Base-by-base conservation (phyloP, 805 yeast species). In the Jamesozyma spencerorum region DNA sequence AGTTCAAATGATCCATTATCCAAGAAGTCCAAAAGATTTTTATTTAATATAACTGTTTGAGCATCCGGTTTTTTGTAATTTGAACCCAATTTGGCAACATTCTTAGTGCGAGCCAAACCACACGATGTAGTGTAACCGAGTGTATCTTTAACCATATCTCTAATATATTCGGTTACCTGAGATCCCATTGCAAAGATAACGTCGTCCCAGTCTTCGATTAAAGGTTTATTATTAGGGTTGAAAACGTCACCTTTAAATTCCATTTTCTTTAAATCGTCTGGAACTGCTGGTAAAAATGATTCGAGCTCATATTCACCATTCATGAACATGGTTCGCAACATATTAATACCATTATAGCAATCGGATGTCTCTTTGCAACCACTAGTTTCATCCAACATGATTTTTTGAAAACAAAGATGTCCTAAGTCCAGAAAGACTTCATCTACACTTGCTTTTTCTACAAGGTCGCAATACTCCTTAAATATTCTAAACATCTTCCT, bases 361-460 rank as follows among this genome's bases (percentile, higher is more conserved):
- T 5, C 14, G 11, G 18, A 13, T n/a, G 20, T 30, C 15, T 28
- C 18, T 20, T 11, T 18, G n/a, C n/a, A 11, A 2, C 3, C 14
- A 17, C 14, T 18, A 31, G 17, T 18, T 11, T 51, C 53, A 36
- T 52, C 51, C 34, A 46, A 43, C 31, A 56, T 36, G 2, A 69
- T 35, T 10, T 78, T 58, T 38, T 56, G 63, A 49, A 74, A 70
- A 0, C 85, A 74, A 18, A 74, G 49, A 30, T 82, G 65, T 0
- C 97, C 95, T 31, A 92, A 59, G 62, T 92, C 97, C 49, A 92
- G 48, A 55, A 82, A 92, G 37, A 87, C 79, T 62, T 92, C 98
- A 62, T 92, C 98, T 15, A 88, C 92, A 62, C 97, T 86, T 0
- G 96, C 97, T 63, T 88, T 88, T 58, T 92, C 95, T 0, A 86